Conservation (phyloP, 2,329 filamentous ascomycete genomes). For the Neofusicoccum laricinum region DNA sequence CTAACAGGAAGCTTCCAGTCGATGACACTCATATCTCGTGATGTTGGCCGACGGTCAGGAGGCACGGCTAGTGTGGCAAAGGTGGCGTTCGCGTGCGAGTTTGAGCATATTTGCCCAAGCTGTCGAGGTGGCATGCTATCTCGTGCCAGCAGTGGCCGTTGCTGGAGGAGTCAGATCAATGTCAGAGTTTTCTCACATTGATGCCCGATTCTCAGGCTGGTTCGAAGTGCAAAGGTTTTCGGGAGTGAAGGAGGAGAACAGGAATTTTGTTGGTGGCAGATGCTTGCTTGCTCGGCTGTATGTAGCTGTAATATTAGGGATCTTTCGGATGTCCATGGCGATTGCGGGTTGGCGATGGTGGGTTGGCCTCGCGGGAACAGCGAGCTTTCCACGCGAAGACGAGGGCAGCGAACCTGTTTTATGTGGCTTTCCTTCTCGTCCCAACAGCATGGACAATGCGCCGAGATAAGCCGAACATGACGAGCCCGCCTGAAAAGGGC, state of each 20-base stretch:
- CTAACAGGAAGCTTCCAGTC: neutral
- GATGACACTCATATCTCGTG: neutral
- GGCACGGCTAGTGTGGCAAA: neutral
- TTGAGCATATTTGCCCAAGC: neutral
- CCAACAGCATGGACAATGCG: neutral
- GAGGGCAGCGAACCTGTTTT: neutral
- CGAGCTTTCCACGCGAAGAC: neutral
- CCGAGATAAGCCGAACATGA: constrained; percentile 9
- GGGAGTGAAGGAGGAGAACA: neutral
- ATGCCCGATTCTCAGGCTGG: neutral
- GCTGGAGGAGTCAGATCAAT: neutral
- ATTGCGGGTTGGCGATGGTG: neutral
- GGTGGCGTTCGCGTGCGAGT: neutral
- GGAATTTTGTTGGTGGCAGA: neutral
- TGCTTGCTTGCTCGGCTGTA: neutral
- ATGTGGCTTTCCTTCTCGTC: neutral
- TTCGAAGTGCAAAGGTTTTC: neutral
- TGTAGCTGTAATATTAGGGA: neutral
- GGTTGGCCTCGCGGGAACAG: neutral
- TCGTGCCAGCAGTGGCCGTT: no score
- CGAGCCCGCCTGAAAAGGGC: neutral
- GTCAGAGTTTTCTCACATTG: neutral
- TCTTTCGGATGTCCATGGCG: neutral
- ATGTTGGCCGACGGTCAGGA: neutral
- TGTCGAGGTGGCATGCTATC: no score